These are phyloP conservation scores for Epicoccum sorghinum DNA, from an alignment of 2,329 filamentous ascomycete species.

Conservation along the genomic window DNA sequence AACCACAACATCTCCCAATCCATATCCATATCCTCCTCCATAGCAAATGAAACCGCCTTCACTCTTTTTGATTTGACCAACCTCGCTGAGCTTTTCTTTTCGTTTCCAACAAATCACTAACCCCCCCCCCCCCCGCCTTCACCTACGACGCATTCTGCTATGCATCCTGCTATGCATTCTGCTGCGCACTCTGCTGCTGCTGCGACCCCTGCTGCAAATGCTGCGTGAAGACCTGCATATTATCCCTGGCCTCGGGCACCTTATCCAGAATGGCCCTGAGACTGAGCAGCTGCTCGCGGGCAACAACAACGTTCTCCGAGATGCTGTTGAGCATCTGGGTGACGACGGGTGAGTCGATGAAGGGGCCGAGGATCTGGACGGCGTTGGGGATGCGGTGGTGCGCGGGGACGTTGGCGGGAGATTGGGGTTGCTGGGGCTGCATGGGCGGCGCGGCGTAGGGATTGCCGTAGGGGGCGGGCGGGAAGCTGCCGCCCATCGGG, in stretches of 20 bases:
- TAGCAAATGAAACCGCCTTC: too few relatives aligned
- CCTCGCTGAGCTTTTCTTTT: too few relatives aligned
- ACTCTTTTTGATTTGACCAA: too few relatives aligned
- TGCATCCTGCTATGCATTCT: conserved; percentile 6
- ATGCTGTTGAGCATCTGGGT: conserved; percentile 44
- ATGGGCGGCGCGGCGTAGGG: conserved; percentile 24
- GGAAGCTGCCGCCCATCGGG: conserved; percentile 36
- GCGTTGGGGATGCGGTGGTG: conserved; percentile 46
- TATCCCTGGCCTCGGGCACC: conserved; percentile 68
- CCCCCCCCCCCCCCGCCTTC: too few relatives aligned
- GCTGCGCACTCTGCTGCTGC: conserved; percentile 3
- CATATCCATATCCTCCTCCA: too few relatives aligned
- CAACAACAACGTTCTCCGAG: conserved; percentile 42
- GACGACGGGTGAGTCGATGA: conserved; percentile 51
- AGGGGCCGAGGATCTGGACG: conserved; percentile 51
- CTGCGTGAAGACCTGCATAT: conserved; percentile 49
- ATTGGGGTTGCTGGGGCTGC: conserved; percentile 2
- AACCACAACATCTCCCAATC: not conserved
- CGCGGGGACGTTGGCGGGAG: conserved; percentile 21
- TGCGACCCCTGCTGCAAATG: conserved; percentile 22
- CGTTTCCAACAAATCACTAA: too few relatives aligned
- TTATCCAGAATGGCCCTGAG: conserved; percentile 71
- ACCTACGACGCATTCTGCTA: too few relatives aligned
- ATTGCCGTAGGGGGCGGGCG: conserved; percentile 31
- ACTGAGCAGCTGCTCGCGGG: conserved; percentile 70